Percentiles rank a stretch among this genome's conserved stretches.
These are phyloP conservation scores for Boehmeria nivea DNA, from an alignment of 306 rosid genomes.

Conservation along the genomic window DNA sequence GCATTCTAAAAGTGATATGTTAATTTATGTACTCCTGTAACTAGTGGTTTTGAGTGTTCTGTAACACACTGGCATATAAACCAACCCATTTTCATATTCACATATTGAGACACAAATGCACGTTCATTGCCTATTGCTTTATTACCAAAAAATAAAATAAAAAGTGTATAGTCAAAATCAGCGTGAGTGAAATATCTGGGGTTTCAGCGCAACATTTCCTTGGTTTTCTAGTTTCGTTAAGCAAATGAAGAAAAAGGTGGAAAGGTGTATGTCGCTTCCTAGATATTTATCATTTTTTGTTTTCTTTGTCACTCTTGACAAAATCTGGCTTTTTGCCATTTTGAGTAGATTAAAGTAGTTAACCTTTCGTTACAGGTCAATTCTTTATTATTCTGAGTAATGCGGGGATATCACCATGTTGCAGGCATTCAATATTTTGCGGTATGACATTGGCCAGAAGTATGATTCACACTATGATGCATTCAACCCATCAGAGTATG, in stretches of 20 bases:
- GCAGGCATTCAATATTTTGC: conserved; percentile 59
- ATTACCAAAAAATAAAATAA: no score
- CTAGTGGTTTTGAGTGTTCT: no score
- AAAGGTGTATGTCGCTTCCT: no score
- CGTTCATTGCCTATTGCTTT: no score
- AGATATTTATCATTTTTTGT: no score
- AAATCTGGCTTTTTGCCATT: not conserved
- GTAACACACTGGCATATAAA: no score
- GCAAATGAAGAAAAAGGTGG: not conserved
- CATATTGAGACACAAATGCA: no score
- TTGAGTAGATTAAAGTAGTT: conserved; percentile 1
- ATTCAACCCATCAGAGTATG: conserved; percentile 46
- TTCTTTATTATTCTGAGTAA: conserved; percentile 20
- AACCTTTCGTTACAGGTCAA: conserved; percentile 23
- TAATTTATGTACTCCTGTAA: not conserved
- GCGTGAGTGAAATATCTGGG: no score
- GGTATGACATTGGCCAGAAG: conserved; percentile 56
- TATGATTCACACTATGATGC: conserved; percentile 64
- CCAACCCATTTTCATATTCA: no score
- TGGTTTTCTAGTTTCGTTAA: conserved; percentile 5
- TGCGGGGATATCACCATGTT: conserved; percentile 17
- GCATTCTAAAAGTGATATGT: not conserved
- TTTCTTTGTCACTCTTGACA: not conserved
- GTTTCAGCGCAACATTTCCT: not conserved
- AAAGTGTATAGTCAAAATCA: no score